A percentile compares a stretch with the other conserved stretches of the same genome.
phyloP scores from a whole-genome alignment of 441 rosid genomes.

The Erodium moschatum region DNA sequence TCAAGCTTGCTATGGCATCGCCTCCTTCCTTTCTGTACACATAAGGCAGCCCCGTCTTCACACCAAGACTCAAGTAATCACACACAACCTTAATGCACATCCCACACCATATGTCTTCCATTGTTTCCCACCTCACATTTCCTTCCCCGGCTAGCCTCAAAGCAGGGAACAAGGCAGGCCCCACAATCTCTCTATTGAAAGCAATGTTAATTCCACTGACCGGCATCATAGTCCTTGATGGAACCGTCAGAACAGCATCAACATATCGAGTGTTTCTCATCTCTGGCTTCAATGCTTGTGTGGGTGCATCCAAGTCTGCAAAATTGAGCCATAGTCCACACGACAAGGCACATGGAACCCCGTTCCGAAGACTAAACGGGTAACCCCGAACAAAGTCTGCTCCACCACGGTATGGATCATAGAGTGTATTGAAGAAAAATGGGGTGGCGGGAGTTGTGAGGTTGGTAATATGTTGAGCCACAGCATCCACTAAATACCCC shows the following conservation, averaged over 20 bases:
- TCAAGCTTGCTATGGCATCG: constrained; percentile 66
- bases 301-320: constrained; percentile 91
- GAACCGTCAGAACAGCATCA: constrained; percentile 83
- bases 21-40: constrained; percentile 89
- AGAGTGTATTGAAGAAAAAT: constrained; percentile 84
- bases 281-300: constrained; percentile 81
- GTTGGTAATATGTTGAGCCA: constrained; percentile 63
- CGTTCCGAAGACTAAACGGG: constrained; percentile 82
- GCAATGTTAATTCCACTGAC: constrained; percentile 86
- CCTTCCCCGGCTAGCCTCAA: constrained; percentile 74
- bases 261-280: constrained; percentile 63
- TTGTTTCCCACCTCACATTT: constrained; percentile 86
- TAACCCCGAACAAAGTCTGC: constrained; percentile 96
- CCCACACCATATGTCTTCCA: constrained; percentile 91
- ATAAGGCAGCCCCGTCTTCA: constrained; percentile 80
- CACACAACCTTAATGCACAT: constrained; percentile 78
- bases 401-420: constrained; percentile 72
- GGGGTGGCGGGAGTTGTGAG: constrained; percentile 79
- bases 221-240: constrained; percentile 53
- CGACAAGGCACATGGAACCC: constrained; percentile 71
- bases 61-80: constrained; percentile 74
- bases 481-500: constrained; percentile 63
- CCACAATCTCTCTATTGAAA: constrained; percentile 61
- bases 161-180: constrained; percentile 75
- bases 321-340: constrained; percentile 93